These are phyloP conservation scores for Exophiala calicioides DNA, from an alignment of 2,329 filamentous ascomycete species.

Conservation along the genomic window DNA sequence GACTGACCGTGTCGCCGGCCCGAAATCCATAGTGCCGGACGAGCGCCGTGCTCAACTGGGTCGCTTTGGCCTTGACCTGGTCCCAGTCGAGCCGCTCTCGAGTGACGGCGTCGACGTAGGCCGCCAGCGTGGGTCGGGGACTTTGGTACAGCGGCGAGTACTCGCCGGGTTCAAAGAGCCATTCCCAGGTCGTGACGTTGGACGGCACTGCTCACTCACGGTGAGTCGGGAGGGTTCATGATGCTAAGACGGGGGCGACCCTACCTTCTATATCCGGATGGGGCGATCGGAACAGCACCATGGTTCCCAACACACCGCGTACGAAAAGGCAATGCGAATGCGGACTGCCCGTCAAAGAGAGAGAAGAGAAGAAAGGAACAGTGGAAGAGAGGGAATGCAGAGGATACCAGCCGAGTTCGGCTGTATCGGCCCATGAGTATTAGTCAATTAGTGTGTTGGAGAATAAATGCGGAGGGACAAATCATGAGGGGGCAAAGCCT, in stretches of 20 bases:
- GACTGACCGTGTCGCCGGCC: conserved; percentile 57
- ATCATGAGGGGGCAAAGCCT: no score
- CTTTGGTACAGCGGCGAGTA: conserved; percentile 52
- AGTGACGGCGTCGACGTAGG: conserved; percentile 61
- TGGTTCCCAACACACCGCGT: no score
- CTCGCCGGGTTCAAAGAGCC: conserved; percentile 56
- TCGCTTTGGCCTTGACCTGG: conserved; percentile 59
- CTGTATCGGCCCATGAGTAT: neutral
- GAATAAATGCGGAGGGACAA: neutral
- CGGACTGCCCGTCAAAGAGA: no score
- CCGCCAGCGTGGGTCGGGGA: conserved; percentile 44
- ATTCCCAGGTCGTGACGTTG: conserved; percentile 61
- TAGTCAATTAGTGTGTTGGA: no score
- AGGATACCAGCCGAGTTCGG: conserved; percentile 1
- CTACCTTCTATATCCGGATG: conserved; percentile 29
- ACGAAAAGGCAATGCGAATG: no score
- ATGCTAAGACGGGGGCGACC: no score
- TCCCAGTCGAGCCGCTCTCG: conserved; percentile 59
- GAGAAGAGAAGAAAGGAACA: neutral
- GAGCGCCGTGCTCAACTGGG: conserved; percentile 61
- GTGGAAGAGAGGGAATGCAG: neutral
- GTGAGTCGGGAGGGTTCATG: no score
- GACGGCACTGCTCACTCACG: conserved; percentile 59
- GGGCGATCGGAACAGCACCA: conserved; percentile 28
- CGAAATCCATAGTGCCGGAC: conserved; percentile 57